Evolutionary conservation across 805 yeast genomes (phyloP).

Genomic region (Saturnispora galanensis): DNA sequence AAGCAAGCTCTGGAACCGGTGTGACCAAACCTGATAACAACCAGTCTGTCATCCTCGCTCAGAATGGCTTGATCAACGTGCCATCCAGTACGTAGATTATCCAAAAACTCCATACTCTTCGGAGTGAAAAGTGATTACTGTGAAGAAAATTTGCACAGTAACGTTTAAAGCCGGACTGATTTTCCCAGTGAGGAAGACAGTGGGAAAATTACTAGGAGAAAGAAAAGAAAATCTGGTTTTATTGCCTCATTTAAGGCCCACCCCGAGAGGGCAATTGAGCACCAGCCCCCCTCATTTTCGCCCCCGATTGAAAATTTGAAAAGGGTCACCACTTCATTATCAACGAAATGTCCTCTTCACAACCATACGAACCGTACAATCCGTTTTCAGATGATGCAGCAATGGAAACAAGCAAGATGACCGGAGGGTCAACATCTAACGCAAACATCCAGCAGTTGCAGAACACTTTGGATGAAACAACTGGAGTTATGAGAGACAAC

Average conservation of each 20-base stretch:
- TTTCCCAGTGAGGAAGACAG: too few species aligned
- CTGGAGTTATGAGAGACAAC: conserved; percentile 95
- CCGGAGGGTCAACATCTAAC: conserved; percentile 14
- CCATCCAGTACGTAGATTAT: conserved; percentile 81
- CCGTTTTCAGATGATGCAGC: conserved; percentile 26
- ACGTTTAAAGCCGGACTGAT: too few species aligned
- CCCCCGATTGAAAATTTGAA: too few species aligned
- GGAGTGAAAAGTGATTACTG: background rate
- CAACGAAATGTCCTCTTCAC: conserved; percentile 23
- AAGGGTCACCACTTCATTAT: too few species aligned
- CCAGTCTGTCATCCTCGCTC: conserved; percentile 80
- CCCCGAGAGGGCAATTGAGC: too few species aligned
- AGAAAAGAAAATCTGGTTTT: too few species aligned
- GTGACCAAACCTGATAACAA: conserved; percentile 80
- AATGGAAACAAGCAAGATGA: conserved; percentile 2
- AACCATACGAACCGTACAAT: conserved; percentile 28
- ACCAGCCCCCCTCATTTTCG: too few species aligned
- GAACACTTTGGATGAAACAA: conserved; percentile 54
- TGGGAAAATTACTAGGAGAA: too few species aligned
- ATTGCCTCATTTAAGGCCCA: too few species aligned
- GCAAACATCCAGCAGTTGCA: conserved; percentile 22
- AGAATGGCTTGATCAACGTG: conserved; percentile 97
- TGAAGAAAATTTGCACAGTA: too few species aligned
- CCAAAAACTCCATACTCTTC: conserved; percentile 76
- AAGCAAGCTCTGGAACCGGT: conserved; percentile 71